Evolutionary conservation across 495 filamentous ascomycete genomes (phyloP), one percentile per base, ranked within the genome.

Genomic region (Penicillium diatomitis): DNA sequence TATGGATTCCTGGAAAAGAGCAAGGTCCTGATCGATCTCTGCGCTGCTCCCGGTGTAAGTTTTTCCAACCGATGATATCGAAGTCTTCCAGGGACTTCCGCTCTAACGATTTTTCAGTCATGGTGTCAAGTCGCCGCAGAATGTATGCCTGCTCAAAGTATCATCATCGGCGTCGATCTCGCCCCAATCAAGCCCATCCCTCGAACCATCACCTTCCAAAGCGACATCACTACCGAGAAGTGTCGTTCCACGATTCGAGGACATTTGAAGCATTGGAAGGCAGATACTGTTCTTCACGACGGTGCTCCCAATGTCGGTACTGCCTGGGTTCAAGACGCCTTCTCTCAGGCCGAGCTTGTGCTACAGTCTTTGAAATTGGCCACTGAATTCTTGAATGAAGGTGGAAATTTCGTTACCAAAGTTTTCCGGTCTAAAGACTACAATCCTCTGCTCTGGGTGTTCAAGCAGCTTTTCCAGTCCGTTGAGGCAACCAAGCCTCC

Each of bases 71-170:
- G 20, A 20, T 20, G 8, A n/a, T 4, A 28, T 37, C 33, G 39
- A 10, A 38, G 49, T 28, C 3, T 41, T 7, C 6, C 39, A n/a
- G 31, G 7, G 8, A n/a, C 12, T 28, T 36, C 34, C 44, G 38
- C 39, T 60, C 65, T 73, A 63, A 74, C 54, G 44, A 50, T 8
- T 10, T 6, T 12, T 31, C 53, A 86, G 79, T 96, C 90, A 70
- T 99, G 92, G 92, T 94, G 86, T 80, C 92, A 99, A 79, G 94
- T 99, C 38, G 90, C 90, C 33, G 87, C 89, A 58, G 90, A 96
- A 76, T 85, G 82, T 37, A 96, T 96, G 90, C 92, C 92, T 3
- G 71, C 77, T 32, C 87, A 86, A 63, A 88, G 84, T 66, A 77
- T 97, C 47, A 96, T 99, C 55, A 75, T 99, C 53, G 92, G 88